phyloP scores from a whole-genome alignment of 164 flowering plant genomes.

The Vitis rupestris region DNA sequence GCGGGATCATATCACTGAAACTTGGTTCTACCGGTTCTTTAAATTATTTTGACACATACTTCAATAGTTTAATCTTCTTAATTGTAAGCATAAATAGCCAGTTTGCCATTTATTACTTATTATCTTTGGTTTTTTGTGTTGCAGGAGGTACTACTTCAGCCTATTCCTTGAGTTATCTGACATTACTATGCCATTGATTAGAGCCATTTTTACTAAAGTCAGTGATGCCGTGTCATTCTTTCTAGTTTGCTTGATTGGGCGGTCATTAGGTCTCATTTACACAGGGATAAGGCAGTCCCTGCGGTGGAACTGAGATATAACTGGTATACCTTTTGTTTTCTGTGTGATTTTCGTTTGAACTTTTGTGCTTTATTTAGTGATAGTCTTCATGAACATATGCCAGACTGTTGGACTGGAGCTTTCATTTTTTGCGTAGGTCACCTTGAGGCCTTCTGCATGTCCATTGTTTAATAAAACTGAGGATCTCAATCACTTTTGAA shows the following conservation, averaged over 20 bases:
- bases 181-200: conserved; percentile 74
- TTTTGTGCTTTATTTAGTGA: background rate
- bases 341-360: conserved; percentile 1
- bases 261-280: conserved; percentile 88
- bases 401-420: background rate
- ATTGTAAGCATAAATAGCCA: too few species aligned
- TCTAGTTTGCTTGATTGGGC: conserved; percentile 83
- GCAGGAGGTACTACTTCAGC: conserved; percentile 97
- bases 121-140: conserved; percentile 20
- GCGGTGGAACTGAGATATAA: conserved; percentile 59
- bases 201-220: conserved; percentile 50
- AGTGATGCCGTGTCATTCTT: conserved; percentile 86
- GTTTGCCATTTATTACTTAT: background rate
- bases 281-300: conserved; percentile 93
- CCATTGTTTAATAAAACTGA: too few species aligned
- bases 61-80: too few species aligned
- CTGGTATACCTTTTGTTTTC: background rate
- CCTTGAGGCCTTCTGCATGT: too few species aligned
- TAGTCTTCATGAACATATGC: background rate
- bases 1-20: too few species aligned
- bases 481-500: too few species aligned
- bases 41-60: too few species aligned
- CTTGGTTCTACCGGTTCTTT: too few species aligned
- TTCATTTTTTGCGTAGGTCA: background rate
- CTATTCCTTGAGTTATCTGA: conserved; percentile 84